Evolutionary conservation across 257 asterid genomes (phyloP).

Genomic region (Fraxinus excelsior): DNA sequence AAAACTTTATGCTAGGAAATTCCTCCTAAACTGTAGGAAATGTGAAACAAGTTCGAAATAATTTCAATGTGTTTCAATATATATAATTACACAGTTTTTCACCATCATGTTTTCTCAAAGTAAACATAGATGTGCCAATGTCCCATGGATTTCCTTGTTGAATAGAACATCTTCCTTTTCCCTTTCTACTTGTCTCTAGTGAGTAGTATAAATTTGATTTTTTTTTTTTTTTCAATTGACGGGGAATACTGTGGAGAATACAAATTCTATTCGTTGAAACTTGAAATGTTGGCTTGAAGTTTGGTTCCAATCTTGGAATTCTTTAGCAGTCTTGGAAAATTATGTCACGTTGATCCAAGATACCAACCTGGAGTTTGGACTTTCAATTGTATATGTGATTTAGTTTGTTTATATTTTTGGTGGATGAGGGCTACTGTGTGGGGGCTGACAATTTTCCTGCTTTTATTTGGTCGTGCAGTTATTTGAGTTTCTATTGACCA

Average conservation of each 20-base stretch:
- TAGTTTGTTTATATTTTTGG: conserved; percentile 19
- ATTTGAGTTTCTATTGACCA: conserved; percentile 81
- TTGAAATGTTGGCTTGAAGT: neutral
- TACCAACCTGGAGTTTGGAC: neutral
- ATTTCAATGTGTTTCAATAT: neutral
- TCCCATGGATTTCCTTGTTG: neutral
- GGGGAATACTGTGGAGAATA: neutral
- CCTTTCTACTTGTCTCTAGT: neutral
- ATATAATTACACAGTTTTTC: neutral
- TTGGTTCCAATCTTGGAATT: neutral
- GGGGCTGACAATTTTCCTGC: conserved; percentile 24
- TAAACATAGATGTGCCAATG: neutral
- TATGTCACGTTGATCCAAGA: neutral
- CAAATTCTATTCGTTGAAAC: conserved; percentile 1
- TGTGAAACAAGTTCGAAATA: neutral
- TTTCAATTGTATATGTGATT: conserved; percentile 3
- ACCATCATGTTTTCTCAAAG: neutral
- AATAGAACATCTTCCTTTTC: neutral
- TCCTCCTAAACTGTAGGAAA: neutral
- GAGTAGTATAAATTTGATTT: neutral
- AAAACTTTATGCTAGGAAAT: neutral
- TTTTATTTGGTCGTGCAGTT: conserved; percentile 55
- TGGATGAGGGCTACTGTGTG: conserved; percentile 10
- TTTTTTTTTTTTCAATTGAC: neutral
- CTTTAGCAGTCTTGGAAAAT: neutral